Percentiles rank a stretch among this genome's conserved stretches.
Evolutionary conservation across 306 rosid genomes (phyloP).

Genomic region (Cicer cuneatum): DNA sequence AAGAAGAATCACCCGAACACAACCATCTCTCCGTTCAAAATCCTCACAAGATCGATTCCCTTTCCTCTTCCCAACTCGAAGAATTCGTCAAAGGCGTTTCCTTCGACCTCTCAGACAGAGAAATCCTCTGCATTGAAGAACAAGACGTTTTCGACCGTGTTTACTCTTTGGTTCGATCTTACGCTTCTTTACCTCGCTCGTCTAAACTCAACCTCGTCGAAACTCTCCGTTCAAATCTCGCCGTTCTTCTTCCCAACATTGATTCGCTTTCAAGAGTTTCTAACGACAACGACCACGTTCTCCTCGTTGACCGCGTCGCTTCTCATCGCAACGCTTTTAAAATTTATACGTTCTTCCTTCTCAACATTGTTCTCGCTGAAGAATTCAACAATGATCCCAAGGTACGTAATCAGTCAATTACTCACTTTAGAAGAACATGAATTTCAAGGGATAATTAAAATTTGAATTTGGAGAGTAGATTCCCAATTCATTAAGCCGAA

Average conservation of each 20-base stretch:
- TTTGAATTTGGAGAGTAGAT: background rate
- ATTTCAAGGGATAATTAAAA: background rate
- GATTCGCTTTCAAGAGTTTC: conserved; percentile 77
- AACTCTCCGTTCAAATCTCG: conserved; percentile 82
- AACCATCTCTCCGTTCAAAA: conserved; percentile 64
- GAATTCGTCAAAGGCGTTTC: conserved; percentile 95
- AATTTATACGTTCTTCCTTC: conserved; percentile 76
- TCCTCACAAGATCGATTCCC: conserved; percentile 53
- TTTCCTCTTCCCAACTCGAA: conserved; percentile 71
- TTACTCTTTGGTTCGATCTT: conserved; percentile 69
- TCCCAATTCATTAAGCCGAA: background rate
- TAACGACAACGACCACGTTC: conserved; percentile 49
- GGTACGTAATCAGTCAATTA: conserved; percentile 44
- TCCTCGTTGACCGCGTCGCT: conserved; percentile 60
- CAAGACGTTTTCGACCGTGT: conserved; percentile 86
- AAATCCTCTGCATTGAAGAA: conserved; percentile 75
- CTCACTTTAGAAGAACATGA: too few relatives aligned
- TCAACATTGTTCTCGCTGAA: conserved; percentile 63
- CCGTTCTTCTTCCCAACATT: conserved; percentile 91
- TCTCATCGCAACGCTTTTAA: conserved; percentile 89
- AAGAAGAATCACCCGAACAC: conserved; percentile 60
- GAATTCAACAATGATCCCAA: conserved; percentile 57
- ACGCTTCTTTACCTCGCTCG: conserved; percentile 56
- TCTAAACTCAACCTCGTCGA: conserved; percentile 78
- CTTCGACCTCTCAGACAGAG: conserved; percentile 90